Conservation (phyloP, 1,284 basidiomycete species). For the Puccinia novopanici region DNA sequence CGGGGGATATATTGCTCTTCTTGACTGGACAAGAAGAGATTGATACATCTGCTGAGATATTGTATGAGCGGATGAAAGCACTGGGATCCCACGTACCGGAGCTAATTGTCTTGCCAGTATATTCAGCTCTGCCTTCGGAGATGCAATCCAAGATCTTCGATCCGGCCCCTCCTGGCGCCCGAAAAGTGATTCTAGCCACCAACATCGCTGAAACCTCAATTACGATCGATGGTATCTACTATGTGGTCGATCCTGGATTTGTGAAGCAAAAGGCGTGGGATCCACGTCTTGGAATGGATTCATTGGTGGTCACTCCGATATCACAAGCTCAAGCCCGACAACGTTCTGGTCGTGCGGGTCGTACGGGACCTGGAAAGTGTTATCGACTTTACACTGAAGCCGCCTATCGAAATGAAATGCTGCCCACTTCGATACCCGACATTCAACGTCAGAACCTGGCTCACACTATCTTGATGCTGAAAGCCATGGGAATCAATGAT, state of each 20-base stretch:
- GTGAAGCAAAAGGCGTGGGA: conserved; percentile 99
- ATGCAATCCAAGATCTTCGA: conserved; percentile 98
- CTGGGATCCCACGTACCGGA: conserved; percentile 95
- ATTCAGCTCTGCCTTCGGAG: conserved; percentile 94
- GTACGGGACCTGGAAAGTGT: conserved; percentile 97
- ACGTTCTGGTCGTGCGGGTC: conserved; percentile 89
- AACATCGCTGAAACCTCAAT: conserved; percentile 98
- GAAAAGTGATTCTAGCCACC: conserved; percentile 96
- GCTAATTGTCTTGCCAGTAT: conserved; percentile 92
- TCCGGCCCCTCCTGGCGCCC: conserved; percentile 89
- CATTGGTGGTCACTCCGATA: conserved; percentile 95
- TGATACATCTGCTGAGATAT: conserved; percentile 92
- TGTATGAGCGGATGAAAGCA: conserved; percentile 97
- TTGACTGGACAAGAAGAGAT: conserved; percentile 98
- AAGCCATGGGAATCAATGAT: conserved; percentile 99
- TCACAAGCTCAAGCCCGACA: conserved; percentile 97
- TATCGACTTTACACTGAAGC: conserved; percentile 97
- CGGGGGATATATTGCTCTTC: conserved; percentile 94
- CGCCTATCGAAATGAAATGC: conserved; percentile 97
- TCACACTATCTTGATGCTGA: conserved; percentile 88
- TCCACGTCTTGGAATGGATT: conserved; percentile 96
- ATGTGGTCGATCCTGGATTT: conserved; percentile 97
- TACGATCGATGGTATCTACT: conserved; percentile 98
- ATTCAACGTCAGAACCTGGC: conserved; percentile 94
- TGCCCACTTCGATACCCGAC: conserved; percentile 95